These are phyloP conservation scores for Turritis glabra DNA, from an alignment of 345 rosid species.

Conservation along the genomic window DNA sequence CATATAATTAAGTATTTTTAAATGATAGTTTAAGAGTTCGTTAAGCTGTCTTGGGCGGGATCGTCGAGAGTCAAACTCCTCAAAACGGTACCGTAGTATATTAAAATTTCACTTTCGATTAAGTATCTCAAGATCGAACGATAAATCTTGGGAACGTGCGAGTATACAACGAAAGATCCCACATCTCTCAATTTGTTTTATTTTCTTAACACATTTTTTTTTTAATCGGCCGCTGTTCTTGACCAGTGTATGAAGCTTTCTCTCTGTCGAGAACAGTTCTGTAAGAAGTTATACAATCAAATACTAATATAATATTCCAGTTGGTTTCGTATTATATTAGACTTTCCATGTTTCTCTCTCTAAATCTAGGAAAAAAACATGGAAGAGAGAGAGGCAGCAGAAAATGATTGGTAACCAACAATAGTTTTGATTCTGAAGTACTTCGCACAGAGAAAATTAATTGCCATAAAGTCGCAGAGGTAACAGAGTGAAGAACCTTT, in stretches of 20 bases:
- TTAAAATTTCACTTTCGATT: neutral
- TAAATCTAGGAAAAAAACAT: constrained; percentile 32
- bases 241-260: constrained; percentile 30
- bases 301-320: constrained; percentile 14
- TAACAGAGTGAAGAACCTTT: constrained; percentile 17
- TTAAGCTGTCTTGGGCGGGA: constrained; percentile 25
- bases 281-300: neutral
- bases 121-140: neutral
- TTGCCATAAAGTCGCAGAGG: constrained; percentile 36
- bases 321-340: constrained; percentile 10
- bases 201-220: neutral
- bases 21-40: constrained; percentile 12
- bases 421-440: constrained; percentile 22
- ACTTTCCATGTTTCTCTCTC: constrained; percentile 36
- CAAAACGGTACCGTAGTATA: constrained; percentile 26
- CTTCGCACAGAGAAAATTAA: neutral
- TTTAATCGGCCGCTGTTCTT: constrained; percentile 37
- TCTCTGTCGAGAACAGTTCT: constrained; percentile 22
- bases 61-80: constrained; percentile 15
- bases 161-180: constrained; percentile 31
- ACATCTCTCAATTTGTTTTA: neutral
- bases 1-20: too few species aligned
- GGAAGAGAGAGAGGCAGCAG: constrained; percentile 25
- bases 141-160: constrained; percentile 35
- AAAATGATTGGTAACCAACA: constrained; percentile 40